Evolutionary conservation across 495 filamentous ascomycete species (phyloP).

Genomic region (Massariosphaeria phaeospora): DNA sequence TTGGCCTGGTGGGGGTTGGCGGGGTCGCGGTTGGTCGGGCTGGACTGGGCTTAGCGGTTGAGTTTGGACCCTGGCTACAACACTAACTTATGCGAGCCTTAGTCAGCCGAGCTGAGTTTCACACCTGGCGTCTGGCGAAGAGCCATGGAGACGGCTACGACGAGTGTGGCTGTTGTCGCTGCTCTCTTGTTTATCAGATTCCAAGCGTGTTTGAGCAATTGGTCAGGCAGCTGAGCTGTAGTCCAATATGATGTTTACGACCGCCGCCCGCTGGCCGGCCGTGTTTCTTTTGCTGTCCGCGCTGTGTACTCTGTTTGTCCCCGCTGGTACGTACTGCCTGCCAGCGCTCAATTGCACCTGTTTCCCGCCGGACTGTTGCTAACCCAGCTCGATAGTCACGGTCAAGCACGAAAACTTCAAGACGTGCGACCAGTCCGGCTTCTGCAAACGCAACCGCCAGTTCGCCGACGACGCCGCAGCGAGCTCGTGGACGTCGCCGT

Average conservation of each 20-base stretch:
- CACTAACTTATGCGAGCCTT: neutral
- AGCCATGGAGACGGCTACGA: too few relatives aligned
- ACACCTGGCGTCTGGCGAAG: neutral
- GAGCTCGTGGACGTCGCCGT: conserved; percentile 72
- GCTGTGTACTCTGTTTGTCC: conserved; percentile 34
- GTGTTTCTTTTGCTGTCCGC: conserved; percentile 28
- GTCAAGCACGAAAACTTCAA: conserved; percentile 98
- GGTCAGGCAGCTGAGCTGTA: conserved; percentile 18
- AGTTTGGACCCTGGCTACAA: too few relatives aligned
- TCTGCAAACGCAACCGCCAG: conserved; percentile 89
- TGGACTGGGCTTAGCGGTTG: too few relatives aligned
- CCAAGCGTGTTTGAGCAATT: too few relatives aligned
- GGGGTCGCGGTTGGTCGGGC: neutral
- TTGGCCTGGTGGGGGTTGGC: conserved; percentile 11
- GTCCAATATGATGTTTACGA: conserved; percentile 13
- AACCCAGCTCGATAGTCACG: conserved; percentile 48
- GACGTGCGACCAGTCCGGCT: conserved; percentile 88
- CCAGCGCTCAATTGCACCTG: neutral
- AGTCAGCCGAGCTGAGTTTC: neutral
- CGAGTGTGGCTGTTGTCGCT: too few relatives aligned
- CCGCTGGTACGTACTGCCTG: conserved; percentile 33
- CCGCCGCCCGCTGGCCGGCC: conserved; percentile 28
- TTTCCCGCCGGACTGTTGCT: neutral
- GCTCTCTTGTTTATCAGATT: too few relatives aligned
- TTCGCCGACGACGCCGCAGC: conserved; percentile 72